A percentile compares a stretch with the other conserved stretches of the same genome.
Conservation (phyloP, 768 basidiomycete species). For the Scleroderma bovista region DNA sequence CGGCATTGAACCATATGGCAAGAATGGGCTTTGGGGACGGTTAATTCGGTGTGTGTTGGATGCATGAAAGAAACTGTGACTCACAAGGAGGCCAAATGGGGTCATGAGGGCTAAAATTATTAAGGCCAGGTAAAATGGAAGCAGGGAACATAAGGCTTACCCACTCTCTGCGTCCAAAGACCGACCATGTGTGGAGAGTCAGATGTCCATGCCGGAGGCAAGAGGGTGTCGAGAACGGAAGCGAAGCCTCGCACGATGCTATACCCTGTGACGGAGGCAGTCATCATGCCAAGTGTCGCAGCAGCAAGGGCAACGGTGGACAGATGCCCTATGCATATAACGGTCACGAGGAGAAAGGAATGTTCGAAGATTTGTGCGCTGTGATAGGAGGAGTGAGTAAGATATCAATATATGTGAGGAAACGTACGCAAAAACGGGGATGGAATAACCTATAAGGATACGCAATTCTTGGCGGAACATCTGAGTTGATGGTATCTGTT, state of each 20-base stretch:
- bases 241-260: conserved; percentile 81
- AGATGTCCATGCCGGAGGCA: conserved; percentile 94
- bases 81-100: no score
- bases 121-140: background rate
- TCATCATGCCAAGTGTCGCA: conserved; percentile 69
- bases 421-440: conserved; percentile 69
- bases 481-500: conserved; percentile 18
- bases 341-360: conserved; percentile 61
- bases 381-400: conserved; percentile 3
- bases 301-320: conserved; percentile 88
- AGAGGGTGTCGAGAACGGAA: conserved; percentile 86
- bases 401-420: background rate
- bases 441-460: conserved; percentile 55
- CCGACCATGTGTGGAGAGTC: conserved; percentile 78
- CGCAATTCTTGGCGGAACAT: conserved; percentile 54
- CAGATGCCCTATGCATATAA: conserved; percentile 85
- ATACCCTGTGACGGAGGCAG: conserved; percentile 47
- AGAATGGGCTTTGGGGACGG: conserved; percentile 40
- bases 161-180: conserved; percentile 86
- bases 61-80: no score
- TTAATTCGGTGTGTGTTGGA: no score
- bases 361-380: conserved; percentile 53
- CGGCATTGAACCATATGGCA: conserved; percentile 78
- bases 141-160: conserved; percentile 34
- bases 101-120: no score